A percentile compares a stretch with the other conserved stretches of the same genome.
phyloP scores from a whole-genome alignment of 202 grass and related monocot species.

The Cymbopogon flexuosus region DNA sequence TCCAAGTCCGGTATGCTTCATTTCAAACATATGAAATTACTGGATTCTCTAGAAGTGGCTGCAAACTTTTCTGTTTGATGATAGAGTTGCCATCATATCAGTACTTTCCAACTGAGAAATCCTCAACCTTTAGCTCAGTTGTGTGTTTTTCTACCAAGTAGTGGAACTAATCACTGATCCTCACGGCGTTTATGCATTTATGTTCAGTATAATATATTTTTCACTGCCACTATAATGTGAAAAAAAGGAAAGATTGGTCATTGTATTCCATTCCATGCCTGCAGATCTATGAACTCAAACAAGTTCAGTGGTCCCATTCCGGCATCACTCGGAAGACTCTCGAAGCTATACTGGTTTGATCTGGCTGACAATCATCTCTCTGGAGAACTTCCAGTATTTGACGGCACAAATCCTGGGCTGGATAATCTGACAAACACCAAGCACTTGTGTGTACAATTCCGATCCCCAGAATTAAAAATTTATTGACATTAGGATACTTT shows the following conservation, averaged over 20 bases:
- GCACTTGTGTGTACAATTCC: conserved; percentile 64
- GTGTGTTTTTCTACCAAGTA: background rate
- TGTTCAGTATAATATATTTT: background rate
- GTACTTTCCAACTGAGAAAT: background rate
- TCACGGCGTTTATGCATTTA: background rate
- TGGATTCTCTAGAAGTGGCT: background rate
- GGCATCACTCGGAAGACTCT: conserved; percentile 49
- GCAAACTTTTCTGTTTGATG: background rate
- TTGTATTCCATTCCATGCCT: conserved; percentile 19
- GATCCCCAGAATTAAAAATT: background rate
- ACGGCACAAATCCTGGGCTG: conserved; percentile 58
- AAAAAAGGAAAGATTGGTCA: background rate
- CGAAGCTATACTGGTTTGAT: conserved; percentile 86
- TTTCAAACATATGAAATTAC: background rate
- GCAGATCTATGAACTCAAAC: conserved; percentile 78
- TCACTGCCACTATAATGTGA: background rate
- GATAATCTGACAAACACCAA: conserved; percentile 65
- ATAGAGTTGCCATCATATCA: background rate
- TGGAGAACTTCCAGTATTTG: conserved; percentile 62
- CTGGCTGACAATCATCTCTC: conserved; percentile 63
- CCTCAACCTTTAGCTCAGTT: background rate
- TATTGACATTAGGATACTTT: background rate
- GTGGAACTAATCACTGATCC: background rate
- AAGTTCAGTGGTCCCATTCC: conserved; percentile 64
- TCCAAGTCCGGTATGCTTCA: background rate